Base-by-base conservation (phyloP, 2,329 filamentous ascomycete species). In the Nemania diffusa region DNA sequence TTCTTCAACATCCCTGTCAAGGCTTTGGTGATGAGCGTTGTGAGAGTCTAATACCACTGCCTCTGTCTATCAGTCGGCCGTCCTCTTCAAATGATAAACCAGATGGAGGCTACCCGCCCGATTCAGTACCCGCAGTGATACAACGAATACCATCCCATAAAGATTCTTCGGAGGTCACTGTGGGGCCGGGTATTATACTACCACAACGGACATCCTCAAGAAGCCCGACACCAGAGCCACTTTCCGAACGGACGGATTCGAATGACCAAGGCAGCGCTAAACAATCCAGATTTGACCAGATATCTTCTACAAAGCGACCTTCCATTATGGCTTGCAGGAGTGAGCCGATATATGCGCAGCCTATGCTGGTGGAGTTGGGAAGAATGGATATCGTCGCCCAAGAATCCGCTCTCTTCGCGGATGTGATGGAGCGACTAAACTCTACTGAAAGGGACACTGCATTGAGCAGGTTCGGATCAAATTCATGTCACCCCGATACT, bases 401-500 rank as follows among this genome's bases (percentile, higher is more conserved):
- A 13, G 46, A 58, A 40, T 61, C 15, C 17, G 20, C 32, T 3
- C 27, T 51, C 24, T 13, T 44, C 3, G 17, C 22, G 9, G 50
- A 29, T 11, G 17, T 37, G n/a, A 32, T 48, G 42, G 20, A 37
- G 17, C 24, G 15, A 13, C 17, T 57, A n/a, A 37, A 48, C 20
- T 50, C 50, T 1, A 26, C n/a, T 11, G 20, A 29, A 50, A 22
- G 3, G 22, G 22, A 48, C 1, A 24, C 42, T 11, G 24, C 8
- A 15, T 17, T 8, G 11, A 17, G 24, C 17, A 29, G 58, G 9
- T 8, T 11, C 17, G 22, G 24, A 15, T 29, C 62, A 9, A 55
- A 46, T n/a, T 72, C 72, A 5, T 74, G 74, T 40, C 74, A 76
- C 46, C 73, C 73, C 3, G 68, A 76, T 57, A 75, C 69, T 8